Evolutionary conservation across 176 grass and related monocot genomes (phyloP).

Genomic region (Oryza australiensis): DNA sequence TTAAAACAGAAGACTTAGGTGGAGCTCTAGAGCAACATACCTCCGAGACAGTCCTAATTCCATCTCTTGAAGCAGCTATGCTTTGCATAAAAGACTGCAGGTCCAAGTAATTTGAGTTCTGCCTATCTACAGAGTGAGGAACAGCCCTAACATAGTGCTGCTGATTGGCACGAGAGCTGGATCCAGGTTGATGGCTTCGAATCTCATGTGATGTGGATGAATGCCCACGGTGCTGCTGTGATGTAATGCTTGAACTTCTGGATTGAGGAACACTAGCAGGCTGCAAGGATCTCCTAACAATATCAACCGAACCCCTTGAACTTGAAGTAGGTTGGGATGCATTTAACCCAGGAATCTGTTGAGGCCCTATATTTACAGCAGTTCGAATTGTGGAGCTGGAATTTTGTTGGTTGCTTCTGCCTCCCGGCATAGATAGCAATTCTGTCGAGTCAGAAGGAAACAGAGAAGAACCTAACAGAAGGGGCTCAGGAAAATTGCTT

Average conservation of each 20-base stretch:
- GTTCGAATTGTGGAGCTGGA: slow-evolving; percentile 30
- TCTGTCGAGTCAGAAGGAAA: slow-evolving; percentile 43
- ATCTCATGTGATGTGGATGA: slow-evolving; percentile 46
- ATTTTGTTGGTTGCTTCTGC: slow-evolving; percentile 51
- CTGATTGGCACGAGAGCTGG: slow-evolving; percentile 39
- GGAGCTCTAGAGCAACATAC: slow-evolving; percentile 22
- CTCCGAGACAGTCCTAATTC: slow-evolving; percentile 54
- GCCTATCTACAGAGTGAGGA: slow-evolving; percentile 40
- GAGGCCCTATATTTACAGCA: slow-evolving; percentile 37
- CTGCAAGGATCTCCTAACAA: slow-evolving; percentile 37
- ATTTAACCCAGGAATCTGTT: slow-evolving; percentile 35
- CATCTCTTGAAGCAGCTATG: slow-evolving; percentile 55
- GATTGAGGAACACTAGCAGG: slow-evolving; percentile 34
- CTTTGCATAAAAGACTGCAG: slow-evolving; percentile 66
- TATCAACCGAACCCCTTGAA: slow-evolving; percentile 35
- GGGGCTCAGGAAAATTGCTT: slow-evolving; percentile 36
- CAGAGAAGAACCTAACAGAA: slow-evolving; percentile 41
- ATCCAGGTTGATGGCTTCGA: slow-evolving; percentile 43
- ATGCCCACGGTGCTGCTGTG: slow-evolving; percentile 41
- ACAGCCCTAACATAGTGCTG: slow-evolving; percentile 48
- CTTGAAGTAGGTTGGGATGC: slow-evolving; percentile 34
- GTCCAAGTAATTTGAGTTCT: slow-evolving; percentile 44
- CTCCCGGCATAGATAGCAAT: slow-evolving; percentile 32
- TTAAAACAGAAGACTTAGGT: slow-evolving; percentile 11
- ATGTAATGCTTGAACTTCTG: slow-evolving; percentile 38